A percentile compares a stretch with the other conserved stretches of the same genome.
Conservation (phyloP, 768 basidiomycete genomes). For the Hirschioporus abietinus region DNA sequence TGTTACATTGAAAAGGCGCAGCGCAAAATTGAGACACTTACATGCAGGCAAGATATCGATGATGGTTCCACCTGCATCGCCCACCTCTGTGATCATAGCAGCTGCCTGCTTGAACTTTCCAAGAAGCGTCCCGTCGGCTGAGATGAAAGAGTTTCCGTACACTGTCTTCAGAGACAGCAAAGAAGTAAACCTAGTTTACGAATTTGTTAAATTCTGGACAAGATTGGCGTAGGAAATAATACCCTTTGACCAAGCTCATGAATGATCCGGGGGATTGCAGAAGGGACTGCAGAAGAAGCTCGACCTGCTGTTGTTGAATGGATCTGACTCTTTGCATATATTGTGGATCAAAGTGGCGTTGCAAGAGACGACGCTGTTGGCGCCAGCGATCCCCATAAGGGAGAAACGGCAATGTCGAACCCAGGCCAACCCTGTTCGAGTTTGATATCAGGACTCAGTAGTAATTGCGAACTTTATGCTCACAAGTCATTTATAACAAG, state of each 20-base stretch:
- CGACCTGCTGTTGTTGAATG: background rate
- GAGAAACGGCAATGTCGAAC: slow-evolving; percentile 13
- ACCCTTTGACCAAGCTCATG: background rate
- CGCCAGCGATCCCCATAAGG: slow-evolving; percentile 24
- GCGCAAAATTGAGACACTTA: slow-evolving; percentile 9
- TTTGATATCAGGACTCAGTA: background rate
- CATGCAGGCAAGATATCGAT: slow-evolving; percentile 21
- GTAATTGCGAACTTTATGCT: background rate
- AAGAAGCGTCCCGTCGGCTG: slow-evolving; percentile 36
- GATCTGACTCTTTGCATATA: slow-evolving; percentile 11
- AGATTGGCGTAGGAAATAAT: background rate
- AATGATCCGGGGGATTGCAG: background rate
- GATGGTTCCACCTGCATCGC: slow-evolving; percentile 15
- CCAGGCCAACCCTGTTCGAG: slow-evolving; percentile 18
- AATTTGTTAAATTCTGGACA: background rate
- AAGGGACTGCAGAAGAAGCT: background rate
- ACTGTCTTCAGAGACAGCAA: slow-evolving; percentile 14
- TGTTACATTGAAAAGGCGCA: background rate
- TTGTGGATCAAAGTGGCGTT: slow-evolving; percentile 22
- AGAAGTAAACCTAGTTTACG: background rate
- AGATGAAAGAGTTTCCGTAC: slow-evolving; percentile 50
- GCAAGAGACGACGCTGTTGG: slow-evolving; percentile 24
- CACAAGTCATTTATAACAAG: slow-evolving; percentile 9
- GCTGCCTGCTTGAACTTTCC: slow-evolving; percentile 29
- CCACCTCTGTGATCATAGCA: slow-evolving; percentile 10